Base-by-base conservation (phyloP, 2,329 filamentous ascomycete genomes). In the Colletotrichum euphorbiae region DNA sequence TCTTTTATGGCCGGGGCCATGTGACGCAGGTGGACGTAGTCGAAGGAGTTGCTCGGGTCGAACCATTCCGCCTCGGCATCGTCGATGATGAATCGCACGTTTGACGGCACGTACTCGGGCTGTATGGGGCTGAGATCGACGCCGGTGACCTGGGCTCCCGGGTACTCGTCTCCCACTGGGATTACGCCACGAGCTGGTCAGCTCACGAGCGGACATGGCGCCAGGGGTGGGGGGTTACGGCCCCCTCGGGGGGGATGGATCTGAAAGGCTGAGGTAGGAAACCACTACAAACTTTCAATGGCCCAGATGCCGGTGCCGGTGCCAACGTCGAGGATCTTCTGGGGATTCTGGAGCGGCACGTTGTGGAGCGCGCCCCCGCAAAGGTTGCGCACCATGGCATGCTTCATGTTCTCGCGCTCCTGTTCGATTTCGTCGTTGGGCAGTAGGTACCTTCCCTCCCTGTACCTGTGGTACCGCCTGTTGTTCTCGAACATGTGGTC, bases 281-380 rank as follows among this genome's bases (percentile, higher is more conserved):
- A n/a, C 89, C 80, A 92, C 42, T 55, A 70, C 77, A 71, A 72
- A 81, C 79, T 84, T 69, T 88, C 85, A 58, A 88, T 87, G 9
- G 85, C 84, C 86, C 86, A 88, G 7, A 87, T 86, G 1, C 86
- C 86, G 0, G 85, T 88, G 4, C 86, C 86, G 0, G 86, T 88
- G 12, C 85, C 86, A 51, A 88, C 81, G 71, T 89, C 86, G 11
- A 89, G 75, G 12, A 87, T 78, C 68, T 83, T 79, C 62, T 85
- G 82, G 0, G 83, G 81, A 43, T 80, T 75, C 3, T 80, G 74
- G 12, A 58, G 17, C 0, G 55, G 42, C 4, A 42, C 55, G 28
- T 46, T 46, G 11, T 52, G 82, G 28, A 88, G 74, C 36, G 75
- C 75, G 24, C 80, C 80, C 31, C 80, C 76, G 6, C 55, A 58